Evolutionary conservation across 2,329 filamentous ascomycete species (phyloP), one percentile per base, ranked within the genome.

Genomic region (Fusarium illudens): DNA sequence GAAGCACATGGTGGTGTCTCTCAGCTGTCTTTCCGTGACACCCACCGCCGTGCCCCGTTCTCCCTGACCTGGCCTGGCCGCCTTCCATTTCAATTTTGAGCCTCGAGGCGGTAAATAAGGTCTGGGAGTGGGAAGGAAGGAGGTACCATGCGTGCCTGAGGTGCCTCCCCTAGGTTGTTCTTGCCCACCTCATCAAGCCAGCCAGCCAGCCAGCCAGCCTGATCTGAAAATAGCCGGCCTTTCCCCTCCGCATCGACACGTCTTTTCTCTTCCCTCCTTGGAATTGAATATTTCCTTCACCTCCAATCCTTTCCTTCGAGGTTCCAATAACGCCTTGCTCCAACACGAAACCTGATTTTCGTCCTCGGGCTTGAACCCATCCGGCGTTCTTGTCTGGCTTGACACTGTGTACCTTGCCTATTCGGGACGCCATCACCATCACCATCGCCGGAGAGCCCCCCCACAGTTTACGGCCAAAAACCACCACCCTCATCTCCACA

Each of bases 401-500:
- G 49, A 44, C 65, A 68, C 61, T 68, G 65, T 68, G 57, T 50
- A 62, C 55, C 51, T 46, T 49, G 20, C 49, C 54, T 32, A 33
- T 51, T 57, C 22, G 42, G 55, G 63, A 44, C 67, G 50, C 60
- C 55, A 60, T 70, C 59, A 49, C 46, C 57, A 58, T 58, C 52
- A 60, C 62, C 36, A 58, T 50, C 51, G 27, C 44, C 58, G 67
- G 52, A 64, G 48, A 51, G 29, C 7, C 29, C 59, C 46, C 58
- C 66, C 64, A 60, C 56, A 55, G 51, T 53, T 57, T 34, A 62
- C 44, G 58, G 65, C 36, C 56, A 56, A 44, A 46, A 64, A 70
- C 58, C 49, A 68, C 61, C 62, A 37, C 42, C 44, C 19, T 34
- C 55, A 37, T 54, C 65, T 67, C 64, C 54, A 67, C 54, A 64